Evolutionary conservation across 768 basidiomycete species (phyloP).

Genomic region (Omphalotus guepiniiformis): DNA sequence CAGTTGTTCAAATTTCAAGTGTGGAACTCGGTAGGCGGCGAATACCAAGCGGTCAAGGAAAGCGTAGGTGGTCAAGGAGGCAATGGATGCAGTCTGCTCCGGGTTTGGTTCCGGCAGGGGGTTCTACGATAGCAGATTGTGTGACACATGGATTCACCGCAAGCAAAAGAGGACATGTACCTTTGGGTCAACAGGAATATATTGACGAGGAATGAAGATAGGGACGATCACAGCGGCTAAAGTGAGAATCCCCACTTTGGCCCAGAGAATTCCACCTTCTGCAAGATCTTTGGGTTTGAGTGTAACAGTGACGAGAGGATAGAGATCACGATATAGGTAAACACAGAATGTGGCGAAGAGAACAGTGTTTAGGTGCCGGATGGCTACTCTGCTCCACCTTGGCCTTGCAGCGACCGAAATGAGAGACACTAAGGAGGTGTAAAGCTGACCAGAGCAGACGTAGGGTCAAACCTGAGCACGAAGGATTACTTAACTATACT

Average conservation of each 20-base stretch:
- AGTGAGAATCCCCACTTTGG: conserved; percentile 42
- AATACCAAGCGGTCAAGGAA: conserved; percentile 35
- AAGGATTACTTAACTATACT: conserved; percentile 5
- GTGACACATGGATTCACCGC: not conserved
- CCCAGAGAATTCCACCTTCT: conserved; percentile 51
- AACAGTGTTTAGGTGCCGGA: conserved; percentile 44
- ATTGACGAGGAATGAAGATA: conserved; percentile 49
- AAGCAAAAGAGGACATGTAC: conserved; percentile 15
- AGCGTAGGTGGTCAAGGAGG: conserved; percentile 35
- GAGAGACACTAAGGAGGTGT: conserved; percentile 40
- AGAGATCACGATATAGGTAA: conserved; percentile 56
- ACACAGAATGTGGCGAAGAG: conserved; percentile 44
- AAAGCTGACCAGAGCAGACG: conserved; percentile 28
- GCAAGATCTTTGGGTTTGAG: conserved; percentile 42
- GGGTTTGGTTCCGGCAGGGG: conserved; percentile 24
- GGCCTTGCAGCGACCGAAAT: conserved; percentile 34
- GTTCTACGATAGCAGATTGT: conserved; percentile 8
- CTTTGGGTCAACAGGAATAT: conserved; percentile 54
- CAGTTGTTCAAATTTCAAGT: conserved; percentile 27
- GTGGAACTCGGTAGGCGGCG: conserved; percentile 24
- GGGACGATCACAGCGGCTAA: conserved; percentile 47
- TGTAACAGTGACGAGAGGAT: conserved; percentile 54
- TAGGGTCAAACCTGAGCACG: not conserved
- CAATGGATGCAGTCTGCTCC: conserved; percentile 40
- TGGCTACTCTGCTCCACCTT: conserved; percentile 31